phyloP scores from a whole-genome alignment of 345 rosid genomes.

The Dovyalis caffra region DNA sequence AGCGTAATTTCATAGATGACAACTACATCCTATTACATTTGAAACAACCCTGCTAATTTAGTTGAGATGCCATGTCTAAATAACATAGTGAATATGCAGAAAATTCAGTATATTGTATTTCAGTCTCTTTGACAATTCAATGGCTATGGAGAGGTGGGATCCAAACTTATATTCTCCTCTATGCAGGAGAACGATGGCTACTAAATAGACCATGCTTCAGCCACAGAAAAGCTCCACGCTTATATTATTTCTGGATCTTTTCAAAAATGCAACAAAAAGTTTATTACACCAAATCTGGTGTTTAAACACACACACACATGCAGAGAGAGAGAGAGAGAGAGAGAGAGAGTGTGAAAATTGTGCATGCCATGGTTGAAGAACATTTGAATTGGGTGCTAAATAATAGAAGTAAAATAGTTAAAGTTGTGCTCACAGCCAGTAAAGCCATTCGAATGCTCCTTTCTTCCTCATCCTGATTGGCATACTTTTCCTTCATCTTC shows the following conservation, averaged over 20 bases:
- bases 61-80: not conserved
- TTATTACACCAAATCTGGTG: not conserved
- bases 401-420: not conserved
- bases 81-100: not conserved
- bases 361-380: not conserved
- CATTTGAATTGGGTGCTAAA: not conserved
- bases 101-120: not conserved
- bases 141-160: not conserved
- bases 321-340: too few species aligned
- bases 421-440: slow-evolving; percentile 69
- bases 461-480: slow-evolving; percentile 96
- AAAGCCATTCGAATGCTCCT: slow-evolving; percentile 78
- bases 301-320: not conserved
- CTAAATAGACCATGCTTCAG: not conserved
- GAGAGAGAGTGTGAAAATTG: too few species aligned
- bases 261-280: not conserved
- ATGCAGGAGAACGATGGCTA: not conserved
- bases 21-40: not conserved
- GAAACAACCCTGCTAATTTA: not conserved
- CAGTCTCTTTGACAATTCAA: not conserved
- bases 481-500: slow-evolving; percentile 98
- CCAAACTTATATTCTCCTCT: not conserved
- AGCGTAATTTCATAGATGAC: not conserved
- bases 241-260: not conserved
- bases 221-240: not conserved